phyloP scores from a whole-genome alignment of 306 rosid genomes.

The Dryas drummondii region DNA sequence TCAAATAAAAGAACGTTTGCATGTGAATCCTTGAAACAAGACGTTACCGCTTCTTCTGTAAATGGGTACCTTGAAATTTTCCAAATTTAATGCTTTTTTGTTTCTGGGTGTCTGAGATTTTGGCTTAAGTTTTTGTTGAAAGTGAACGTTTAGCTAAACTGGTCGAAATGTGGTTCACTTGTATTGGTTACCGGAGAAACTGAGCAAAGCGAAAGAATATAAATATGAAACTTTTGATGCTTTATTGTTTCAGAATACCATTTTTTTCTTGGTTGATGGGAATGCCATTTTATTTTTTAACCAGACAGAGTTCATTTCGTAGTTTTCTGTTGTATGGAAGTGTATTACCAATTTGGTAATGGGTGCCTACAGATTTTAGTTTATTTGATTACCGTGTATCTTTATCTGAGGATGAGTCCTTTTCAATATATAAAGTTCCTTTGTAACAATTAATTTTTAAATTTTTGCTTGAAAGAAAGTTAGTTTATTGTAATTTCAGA shows the following conservation, averaged over 20 bases:
- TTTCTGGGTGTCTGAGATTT: slow-evolving; percentile 17
- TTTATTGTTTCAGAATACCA: neutral
- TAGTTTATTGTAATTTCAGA: too few species aligned
- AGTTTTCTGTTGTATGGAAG: too few species aligned
- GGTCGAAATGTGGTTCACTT: neutral
- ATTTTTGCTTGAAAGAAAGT: too few species aligned
- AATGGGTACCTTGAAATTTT: slow-evolving; percentile 36
- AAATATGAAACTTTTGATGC: neutral
- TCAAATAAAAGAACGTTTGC: slow-evolving; percentile 36
- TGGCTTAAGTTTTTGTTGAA: neutral
- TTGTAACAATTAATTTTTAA: too few species aligned
- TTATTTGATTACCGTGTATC: too few species aligned
- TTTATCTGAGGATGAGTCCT: too few species aligned
- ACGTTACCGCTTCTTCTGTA: slow-evolving; percentile 38
- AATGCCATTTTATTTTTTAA: neutral
- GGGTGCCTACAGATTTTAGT: too few species aligned
- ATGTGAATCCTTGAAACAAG: slow-evolving; percentile 37
- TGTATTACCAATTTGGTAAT: too few species aligned
- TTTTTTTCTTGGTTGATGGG: neutral
- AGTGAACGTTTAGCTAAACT: neutral
- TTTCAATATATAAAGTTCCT: too few species aligned
- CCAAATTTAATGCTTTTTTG: neutral
- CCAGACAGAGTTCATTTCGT: too few species aligned
- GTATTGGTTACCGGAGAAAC: neutral
- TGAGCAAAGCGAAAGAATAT: neutral